Percentiles rank a stretch among this genome's conserved stretches.
Evolutionary conservation across 371 early-diverging fungal genomes (phyloP).

Genomic region (Mucor racemosus): DNA sequence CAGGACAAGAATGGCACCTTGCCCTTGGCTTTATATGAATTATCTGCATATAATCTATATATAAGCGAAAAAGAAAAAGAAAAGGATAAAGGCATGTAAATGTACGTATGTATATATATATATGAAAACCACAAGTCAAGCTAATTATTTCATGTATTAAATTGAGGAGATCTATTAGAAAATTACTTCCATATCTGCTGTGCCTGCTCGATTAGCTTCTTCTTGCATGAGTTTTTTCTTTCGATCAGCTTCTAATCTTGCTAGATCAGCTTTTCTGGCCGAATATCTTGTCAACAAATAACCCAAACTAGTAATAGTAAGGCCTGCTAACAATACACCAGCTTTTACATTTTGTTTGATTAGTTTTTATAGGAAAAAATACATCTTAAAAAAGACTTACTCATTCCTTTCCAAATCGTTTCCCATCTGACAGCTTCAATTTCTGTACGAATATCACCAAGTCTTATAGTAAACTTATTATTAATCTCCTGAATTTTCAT

Average conservation of each 20-base stretch:
- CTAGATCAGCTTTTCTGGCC: constrained; percentile 33
- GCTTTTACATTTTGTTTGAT: constrained; percentile 16
- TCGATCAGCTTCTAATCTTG: constrained; percentile 37
- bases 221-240: constrained; percentile 42
- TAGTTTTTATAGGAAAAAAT: too few species aligned
- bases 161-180: constrained; percentile 23
- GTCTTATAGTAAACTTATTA: constrained; percentile 77
- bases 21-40: neutral
- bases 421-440: constrained; percentile 90
- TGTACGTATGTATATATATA: neutral
- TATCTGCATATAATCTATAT: neutral
- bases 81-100: neutral
- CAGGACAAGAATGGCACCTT: constrained; percentile 5
- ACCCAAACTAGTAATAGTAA: constrained; percentile 45
- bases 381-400: constrained; percentile 21
- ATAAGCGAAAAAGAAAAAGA: neutral
- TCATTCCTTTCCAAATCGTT: constrained; percentile 76
- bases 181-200: constrained; percentile 53
- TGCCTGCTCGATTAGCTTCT: constrained; percentile 47
- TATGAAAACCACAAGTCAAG: neutral
- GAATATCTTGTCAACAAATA: constrained; percentile 46
- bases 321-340: constrained; percentile 45
- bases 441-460: constrained; percentile 85
- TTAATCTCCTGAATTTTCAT: constrained; percentile 86
- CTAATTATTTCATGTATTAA: neutral